These are phyloP conservation scores for Elaeagnus macrophylla DNA, from an alignment of 306 rosid species.

Conservation along the genomic window DNA sequence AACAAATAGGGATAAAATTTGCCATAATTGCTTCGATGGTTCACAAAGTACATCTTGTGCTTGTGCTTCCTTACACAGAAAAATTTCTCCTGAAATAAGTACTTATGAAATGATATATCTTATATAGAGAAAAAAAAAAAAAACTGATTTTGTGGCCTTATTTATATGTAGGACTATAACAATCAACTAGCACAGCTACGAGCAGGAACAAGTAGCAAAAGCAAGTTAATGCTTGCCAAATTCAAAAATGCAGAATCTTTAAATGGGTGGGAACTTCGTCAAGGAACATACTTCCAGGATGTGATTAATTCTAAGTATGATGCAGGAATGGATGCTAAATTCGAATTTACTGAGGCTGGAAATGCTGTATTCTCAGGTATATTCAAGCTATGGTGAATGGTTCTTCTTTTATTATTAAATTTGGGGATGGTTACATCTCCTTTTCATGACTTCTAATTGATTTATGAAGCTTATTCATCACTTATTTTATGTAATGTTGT, in stretches of 20 bases:
- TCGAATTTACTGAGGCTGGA: slow-evolving; percentile 68
- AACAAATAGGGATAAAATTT: no score
- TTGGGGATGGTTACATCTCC: neutral
- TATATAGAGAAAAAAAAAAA: no score
- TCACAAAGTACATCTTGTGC: no score
- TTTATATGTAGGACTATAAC: slow-evolving; percentile 63
- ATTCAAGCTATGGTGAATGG: slow-evolving; percentile 1
- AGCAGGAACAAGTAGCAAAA: slow-evolving; percentile 94
- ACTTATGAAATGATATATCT: no score
- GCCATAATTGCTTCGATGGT: no score
- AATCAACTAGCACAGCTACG: slow-evolving; percentile 80
- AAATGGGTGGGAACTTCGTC: slow-evolving; percentile 76
- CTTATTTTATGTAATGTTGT: neutral
- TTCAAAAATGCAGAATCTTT: slow-evolving; percentile 63
- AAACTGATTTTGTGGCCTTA: neutral
- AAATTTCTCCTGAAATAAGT: no score
- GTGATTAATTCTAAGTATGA: slow-evolving; percentile 79
- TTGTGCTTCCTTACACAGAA: neutral
- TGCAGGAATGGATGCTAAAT: slow-evolving; percentile 94
- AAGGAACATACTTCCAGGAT: slow-evolving; percentile 89
- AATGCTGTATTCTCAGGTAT: slow-evolving; percentile 81
- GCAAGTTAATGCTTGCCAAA: slow-evolving; percentile 72
- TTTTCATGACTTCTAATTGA: no score
- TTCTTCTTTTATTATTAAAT: slow-evolving; percentile 6
- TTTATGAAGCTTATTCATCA: neutral